A percentile compares a stretch with the other conserved stretches of the same genome.
These are phyloP conservation scores for Oidium heveae DNA, from an alignment of 2,329 filamentous ascomycete genomes.

Conservation along the genomic window DNA sequence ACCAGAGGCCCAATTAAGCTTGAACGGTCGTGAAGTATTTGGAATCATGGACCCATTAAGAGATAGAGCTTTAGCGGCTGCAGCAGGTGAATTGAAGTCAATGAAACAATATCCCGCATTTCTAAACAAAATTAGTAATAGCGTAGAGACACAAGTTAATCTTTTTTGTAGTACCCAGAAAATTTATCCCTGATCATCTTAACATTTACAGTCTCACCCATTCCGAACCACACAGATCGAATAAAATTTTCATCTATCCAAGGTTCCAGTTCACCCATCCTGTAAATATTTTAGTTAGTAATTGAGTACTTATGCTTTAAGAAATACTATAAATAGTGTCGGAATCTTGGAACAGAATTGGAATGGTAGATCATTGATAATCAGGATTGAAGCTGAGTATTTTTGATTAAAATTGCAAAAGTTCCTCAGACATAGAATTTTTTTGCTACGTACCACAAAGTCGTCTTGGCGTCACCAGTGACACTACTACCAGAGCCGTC, in stretches of 20 bases:
- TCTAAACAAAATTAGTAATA: constrained; percentile 19
- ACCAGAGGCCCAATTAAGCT: constrained; percentile 97
- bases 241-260: constrained; percentile 99
- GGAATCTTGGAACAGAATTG: neutral
- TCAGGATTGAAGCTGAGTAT: neutral
- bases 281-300: constrained; percentile 15
- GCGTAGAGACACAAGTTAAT: neutral
- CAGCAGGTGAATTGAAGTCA: constrained; percentile 62
- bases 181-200: constrained; percentile 99
- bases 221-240: constrained; percentile 71
- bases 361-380: neutral
- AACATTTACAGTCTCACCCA: constrained; percentile 87
- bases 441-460: constrained; percentile 23
- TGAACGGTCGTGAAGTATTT: constrained; percentile 86
- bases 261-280: constrained; percentile 97
- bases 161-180: constrained; percentile 44
- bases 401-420: neutral
- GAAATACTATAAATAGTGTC: neutral
- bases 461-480: constrained; percentile 27
- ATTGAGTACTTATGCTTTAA: neutral
- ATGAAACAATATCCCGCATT: constrained; percentile 99
- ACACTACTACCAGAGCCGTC: constrained; percentile 15
- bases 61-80: constrained; percentile 71
- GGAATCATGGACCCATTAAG: constrained; percentile 78
- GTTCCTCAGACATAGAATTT: neutral